Conservation (phyloP, 108 stramenopile genomes). For the Skeletonema grethae region DNA sequence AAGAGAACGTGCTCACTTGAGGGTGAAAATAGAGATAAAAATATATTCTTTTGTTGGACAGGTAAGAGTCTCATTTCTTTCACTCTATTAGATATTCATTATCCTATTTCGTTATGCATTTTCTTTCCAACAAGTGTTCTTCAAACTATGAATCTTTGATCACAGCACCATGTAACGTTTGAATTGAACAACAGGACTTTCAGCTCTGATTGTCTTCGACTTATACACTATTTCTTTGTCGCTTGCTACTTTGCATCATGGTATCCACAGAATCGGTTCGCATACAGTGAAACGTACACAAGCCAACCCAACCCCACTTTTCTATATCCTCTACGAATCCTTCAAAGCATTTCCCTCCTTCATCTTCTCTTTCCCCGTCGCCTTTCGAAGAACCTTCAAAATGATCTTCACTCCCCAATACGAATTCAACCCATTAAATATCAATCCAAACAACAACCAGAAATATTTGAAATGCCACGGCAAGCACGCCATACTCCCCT, state of each 20-base stretch:
- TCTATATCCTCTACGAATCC: background rate
- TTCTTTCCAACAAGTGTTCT: background rate
- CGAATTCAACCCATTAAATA: constrained; percentile 56
- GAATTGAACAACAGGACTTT: background rate
- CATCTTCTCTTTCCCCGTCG: constrained; percentile 54
- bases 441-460: constrained; percentile 50
- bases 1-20: no score
- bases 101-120: background rate
- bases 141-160: background rate
- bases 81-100: background rate
- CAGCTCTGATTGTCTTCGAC: background rate
- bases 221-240: background rate
- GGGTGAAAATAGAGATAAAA: no score
- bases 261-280: background rate
- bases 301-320: background rate
- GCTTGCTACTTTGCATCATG: background rate
- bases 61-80: background rate
- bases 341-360: constrained; percentile 18
- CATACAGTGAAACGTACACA: no score
- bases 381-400: constrained; percentile 50
- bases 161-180: background rate
- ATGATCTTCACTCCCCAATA: constrained; percentile 71
- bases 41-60: no score
- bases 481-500: constrained; percentile 32
- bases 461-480: constrained; percentile 52